Conservation (phyloP, 2,329 filamentous ascomycete genomes). For the Lecanicillium sp. region DNA sequence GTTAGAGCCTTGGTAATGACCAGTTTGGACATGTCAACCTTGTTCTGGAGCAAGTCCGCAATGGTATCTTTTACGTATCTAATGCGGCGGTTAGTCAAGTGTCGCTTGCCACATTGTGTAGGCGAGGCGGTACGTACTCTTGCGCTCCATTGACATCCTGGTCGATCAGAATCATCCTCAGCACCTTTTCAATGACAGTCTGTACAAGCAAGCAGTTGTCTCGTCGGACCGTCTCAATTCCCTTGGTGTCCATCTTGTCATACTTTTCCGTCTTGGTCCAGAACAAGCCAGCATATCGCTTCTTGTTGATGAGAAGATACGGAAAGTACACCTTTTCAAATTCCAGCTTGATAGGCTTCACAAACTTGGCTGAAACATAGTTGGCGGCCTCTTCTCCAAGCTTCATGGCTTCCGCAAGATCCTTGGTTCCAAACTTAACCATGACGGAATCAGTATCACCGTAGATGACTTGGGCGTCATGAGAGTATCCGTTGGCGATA, state of each 20-base stretch:
- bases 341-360: conserved; percentile 96
- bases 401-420: conserved; percentile 84
- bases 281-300: conserved; percentile 94
- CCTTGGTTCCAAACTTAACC: conserved; percentile 93
- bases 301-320: conserved; percentile 98
- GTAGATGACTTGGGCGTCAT: conserved; percentile 95
- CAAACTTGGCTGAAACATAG: conserved; percentile 84
- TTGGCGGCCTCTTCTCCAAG: conserved; percentile 87
- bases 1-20: conserved; percentile 97
- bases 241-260: conserved; percentile 99
- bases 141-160: conserved; percentile 84
- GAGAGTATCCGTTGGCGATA: conserved; percentile 87
- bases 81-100: conserved; percentile 18
- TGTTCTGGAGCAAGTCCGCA: conserved; percentile 91
- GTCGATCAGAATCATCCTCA: conserved; percentile 93
- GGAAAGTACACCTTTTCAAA: conserved; percentile 99
- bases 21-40: conserved; percentile 97
- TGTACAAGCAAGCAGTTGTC: conserved; percentile 95
- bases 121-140: conserved; percentile 98
- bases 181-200: conserved; percentile 92
- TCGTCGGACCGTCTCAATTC: conserved; percentile 94
- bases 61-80: conserved; percentile 90
- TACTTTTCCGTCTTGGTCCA: conserved; percentile 93
- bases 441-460: conserved; percentile 99
- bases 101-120: no score